phyloP scores from a whole-genome alignment of 257 asterid species.

The Craterostigma plantagineum region DNA sequence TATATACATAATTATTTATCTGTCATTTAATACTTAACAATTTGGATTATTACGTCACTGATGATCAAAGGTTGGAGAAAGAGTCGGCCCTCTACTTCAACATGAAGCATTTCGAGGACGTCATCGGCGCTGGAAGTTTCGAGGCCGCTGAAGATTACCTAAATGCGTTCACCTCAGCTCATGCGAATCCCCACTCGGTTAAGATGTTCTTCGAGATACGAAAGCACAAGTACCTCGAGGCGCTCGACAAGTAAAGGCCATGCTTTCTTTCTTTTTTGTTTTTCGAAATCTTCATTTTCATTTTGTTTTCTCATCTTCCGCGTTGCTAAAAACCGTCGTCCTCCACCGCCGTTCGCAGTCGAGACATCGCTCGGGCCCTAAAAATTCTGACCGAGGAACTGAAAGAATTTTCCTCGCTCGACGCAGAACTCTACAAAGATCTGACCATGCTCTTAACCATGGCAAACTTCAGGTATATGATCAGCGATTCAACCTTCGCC shows the following conservation, averaged over 20 bases:
- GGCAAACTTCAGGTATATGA: conserved; percentile 27
- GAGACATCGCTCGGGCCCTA: conserved; percentile 31
- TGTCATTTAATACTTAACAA: too few species aligned
- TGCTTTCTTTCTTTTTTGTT: background rate
- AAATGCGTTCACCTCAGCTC: conserved; percentile 36
- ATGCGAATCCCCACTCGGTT: conserved; percentile 36
- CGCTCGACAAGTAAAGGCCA: conserved; percentile 38
- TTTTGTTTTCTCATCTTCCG: too few species aligned
- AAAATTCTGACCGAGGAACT: conserved; percentile 38
- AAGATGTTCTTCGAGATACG: conserved; percentile 42
- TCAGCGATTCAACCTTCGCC: background rate
- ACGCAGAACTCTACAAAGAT: conserved; percentile 30
- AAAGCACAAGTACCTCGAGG: conserved; percentile 50
- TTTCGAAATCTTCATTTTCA: background rate
- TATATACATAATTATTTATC: too few species aligned
- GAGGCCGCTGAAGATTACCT: conserved; percentile 40
- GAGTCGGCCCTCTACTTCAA: conserved; percentile 50
- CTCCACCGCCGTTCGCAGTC: conserved; percentile 11
- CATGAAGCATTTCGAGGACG: conserved; percentile 36
- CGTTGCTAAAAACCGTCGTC: too few species aligned
- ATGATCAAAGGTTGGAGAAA: conserved; percentile 43
- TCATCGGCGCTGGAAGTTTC: conserved; percentile 37
- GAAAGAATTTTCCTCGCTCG: conserved; percentile 23
- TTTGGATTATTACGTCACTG: background rate
- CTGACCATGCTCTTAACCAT: conserved; percentile 27